A percentile compares a stretch with the other conserved stretches of the same genome.
Evolutionary conservation across 345 rosid species (phyloP).

Genomic region (Arabis alpina): DNA sequence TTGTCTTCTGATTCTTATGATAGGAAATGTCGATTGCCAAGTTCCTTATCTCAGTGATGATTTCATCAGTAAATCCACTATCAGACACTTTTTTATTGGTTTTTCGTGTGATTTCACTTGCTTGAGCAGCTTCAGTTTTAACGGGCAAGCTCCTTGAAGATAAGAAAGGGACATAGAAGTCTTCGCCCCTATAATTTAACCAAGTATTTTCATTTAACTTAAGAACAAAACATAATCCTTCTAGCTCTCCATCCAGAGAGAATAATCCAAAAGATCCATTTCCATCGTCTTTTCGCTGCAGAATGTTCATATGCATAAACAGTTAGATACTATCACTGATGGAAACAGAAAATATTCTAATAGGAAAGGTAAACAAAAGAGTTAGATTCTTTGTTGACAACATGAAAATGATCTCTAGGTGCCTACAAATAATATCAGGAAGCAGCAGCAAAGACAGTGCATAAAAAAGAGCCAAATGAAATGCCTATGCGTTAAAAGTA

Average conservation of each 20-base stretch:
- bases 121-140: constrained; percentile 43
- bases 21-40: constrained; percentile 71
- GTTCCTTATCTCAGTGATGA: constrained; percentile 79
- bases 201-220: constrained; percentile 70
- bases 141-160: constrained; percentile 49
- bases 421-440: constrained; percentile 18
- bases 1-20: constrained; percentile 54
- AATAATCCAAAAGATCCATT: constrained; percentile 64
- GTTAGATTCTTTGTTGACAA: not conserved
- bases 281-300: constrained; percentile 69
- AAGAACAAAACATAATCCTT: constrained; percentile 85
- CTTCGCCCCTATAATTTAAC: constrained; percentile 70
- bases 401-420: constrained; percentile 24
- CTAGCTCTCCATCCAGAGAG: constrained; percentile 61
- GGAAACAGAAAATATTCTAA: constrained; percentile 1
- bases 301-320: constrained; percentile 35
- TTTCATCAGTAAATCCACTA: constrained; percentile 57
- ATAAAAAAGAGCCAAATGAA: not conserved
- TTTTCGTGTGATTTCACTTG: constrained; percentile 45
- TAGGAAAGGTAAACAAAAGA: constrained; percentile 1
- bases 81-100: constrained; percentile 50
- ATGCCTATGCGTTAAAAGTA: not conserved
- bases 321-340: constrained; percentile 6
- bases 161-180: constrained; percentile 75
- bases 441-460: constrained; percentile 18